Evolutionary conservation across 169 alveolate species (phyloP).

Genomic region (Plasmodium chabaudi): DNA sequence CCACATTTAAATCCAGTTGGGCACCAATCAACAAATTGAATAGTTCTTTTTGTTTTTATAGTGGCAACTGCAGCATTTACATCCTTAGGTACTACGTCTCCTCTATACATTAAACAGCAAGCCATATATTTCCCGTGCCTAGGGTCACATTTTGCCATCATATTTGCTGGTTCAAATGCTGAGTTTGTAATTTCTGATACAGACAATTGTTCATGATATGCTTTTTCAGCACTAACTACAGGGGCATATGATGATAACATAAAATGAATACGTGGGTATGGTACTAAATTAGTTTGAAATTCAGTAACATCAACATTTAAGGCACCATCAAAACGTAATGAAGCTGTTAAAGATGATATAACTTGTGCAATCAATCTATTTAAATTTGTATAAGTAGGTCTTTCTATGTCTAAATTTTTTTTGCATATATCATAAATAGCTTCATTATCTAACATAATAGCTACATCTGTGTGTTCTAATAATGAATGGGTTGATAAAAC

Average conservation of each 20-base stretch:
- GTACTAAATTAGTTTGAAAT: conserved; percentile 99
- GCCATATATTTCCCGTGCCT: conserved; percentile 99
- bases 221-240: conserved; percentile 98
- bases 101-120: conserved; percentile 96
- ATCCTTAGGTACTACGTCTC: conserved; percentile 99
- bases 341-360: conserved; percentile 78
- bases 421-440: conserved; percentile 98
- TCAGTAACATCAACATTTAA: conserved; percentile 98
- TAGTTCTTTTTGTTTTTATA: conserved; percentile 97
- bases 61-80: conserved; percentile 99
- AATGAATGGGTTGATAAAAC: conserved; percentile 98
- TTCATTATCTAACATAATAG: conserved; percentile 98
- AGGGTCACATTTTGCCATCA: conserved; percentile 99
- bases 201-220: conserved; percentile 98
- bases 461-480: conserved; percentile 99
- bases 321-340: conserved; percentile 98
- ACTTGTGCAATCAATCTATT: conserved; percentile 98
- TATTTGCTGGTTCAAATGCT: conserved; percentile 98
- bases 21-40: conserved; percentile 99
- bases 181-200: conserved; percentile 99
- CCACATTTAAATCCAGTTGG: conserved; percentile 99
- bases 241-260: conserved; percentile 99
- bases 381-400: conserved; percentile 98
- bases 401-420: conserved; percentile 97
- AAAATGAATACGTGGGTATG: conserved; percentile 99